Base-by-base conservation (phyloP, 148 eudicot genomes). In the Polygonum aviculare region DNA sequence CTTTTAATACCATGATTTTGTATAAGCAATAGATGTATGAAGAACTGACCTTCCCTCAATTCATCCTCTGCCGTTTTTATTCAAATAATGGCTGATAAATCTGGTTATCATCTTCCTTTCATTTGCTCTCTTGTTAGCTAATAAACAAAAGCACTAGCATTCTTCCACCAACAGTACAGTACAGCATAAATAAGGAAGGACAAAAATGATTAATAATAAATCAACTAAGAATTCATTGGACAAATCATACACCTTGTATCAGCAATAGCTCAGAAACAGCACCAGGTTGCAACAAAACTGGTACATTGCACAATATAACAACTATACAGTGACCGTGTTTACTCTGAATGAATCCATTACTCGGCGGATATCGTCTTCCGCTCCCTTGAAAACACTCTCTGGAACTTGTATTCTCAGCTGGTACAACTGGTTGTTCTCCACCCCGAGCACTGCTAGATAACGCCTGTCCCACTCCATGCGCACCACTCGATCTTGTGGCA, bases 381-480 rank as follows among this genome's bases (percentile, higher is more conserved):
- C 99, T 77, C 92, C 94, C 12, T 73, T 82, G 73, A 90, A 92
- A 26, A 91, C 88, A 36, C 80, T 93, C 74, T 95, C 97, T 10
- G 99, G 99, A 36, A 85, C 84, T 74, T 95, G 98, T 83, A 95
- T 72, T 78, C 99, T 88, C 47, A 95, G 76, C 73, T 84, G 93
- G 45, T 95, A 95, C 54, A 95, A 73, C 77, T 86, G 86, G 77
- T 89, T 95, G 83, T 95, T 95, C 85, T 95, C 99, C 50, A 95
- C 99, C 72, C 99, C 99, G 35, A 95, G 93, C 77, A 95, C 96
- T 21, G 99, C 86, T 76, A 92, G 89, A 75, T 95, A 95, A 36
- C 94, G 89, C 70, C 97, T 75, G 72, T 95, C 89, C 97, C 99
- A 95, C 81, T 95, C 99, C 82, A 85, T 54, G 40, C 96, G 86